Conservation (phyloP, 2,329 filamentous ascomycete species). For the Pseudogymnoascus sp. region DNA sequence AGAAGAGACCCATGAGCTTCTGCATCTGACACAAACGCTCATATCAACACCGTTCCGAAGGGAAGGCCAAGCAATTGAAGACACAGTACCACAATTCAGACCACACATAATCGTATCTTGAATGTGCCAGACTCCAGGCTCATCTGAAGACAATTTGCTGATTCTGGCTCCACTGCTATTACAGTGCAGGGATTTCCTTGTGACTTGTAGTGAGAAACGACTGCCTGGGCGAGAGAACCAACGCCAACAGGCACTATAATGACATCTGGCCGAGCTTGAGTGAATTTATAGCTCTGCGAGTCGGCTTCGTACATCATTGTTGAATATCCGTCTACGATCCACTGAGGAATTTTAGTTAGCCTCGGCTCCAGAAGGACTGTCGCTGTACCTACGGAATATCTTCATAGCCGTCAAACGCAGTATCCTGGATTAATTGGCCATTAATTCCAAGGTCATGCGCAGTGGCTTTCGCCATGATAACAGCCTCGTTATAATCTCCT, state of each 20-base stretch:
- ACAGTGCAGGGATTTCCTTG: constrained; percentile 32
- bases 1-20: constrained; percentile 34
- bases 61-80: constrained; percentile 35
- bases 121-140: constrained; percentile 36
- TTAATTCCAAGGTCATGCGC: constrained; percentile 23
- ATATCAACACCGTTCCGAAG: constrained; percentile 33
- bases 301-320: constrained; percentile 65
- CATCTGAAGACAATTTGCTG: constrained; percentile 48
- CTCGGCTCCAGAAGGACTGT: constrained; percentile 7
- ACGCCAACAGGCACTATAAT: constrained; percentile 62
- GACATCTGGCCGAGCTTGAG: constrained; percentile 34
- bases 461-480: constrained; percentile 39
- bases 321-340: constrained; percentile 70
- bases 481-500: constrained; percentile 56
- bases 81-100: constrained; percentile 40
- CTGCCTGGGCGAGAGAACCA: constrained; percentile 63
- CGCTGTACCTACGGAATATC: constrained; percentile 47
- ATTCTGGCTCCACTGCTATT: constrained; percentile 62
- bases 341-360: constrained; percentile 30
- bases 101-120: constrained; percentile 40
- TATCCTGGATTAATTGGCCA: constrained; percentile 59
- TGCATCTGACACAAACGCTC: constrained; percentile 32
- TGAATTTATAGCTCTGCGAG: constrained; percentile 41
- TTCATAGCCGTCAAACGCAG: constrained; percentile 56
- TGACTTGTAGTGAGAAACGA: constrained; percentile 55